Evolutionary conservation across 2,329 filamentous ascomycete species (phyloP).

Genomic region (Mycosphaerella sp.): DNA sequence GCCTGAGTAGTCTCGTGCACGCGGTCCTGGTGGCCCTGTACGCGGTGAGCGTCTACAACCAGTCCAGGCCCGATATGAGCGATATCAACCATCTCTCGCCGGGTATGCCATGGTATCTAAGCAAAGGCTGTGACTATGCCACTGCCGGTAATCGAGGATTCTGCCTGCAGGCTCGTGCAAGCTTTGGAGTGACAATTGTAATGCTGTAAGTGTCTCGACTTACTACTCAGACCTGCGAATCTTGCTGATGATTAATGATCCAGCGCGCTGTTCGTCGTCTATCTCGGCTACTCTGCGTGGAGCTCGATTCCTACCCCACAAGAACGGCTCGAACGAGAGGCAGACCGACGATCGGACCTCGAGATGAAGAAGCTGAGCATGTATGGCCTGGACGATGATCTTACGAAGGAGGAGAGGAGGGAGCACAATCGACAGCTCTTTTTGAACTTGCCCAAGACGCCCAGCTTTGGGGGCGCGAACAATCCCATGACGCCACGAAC

Average conservation of each 20-base stretch:
- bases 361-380: conserved; percentile 51
- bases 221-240: no score
- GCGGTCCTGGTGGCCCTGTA: conserved; percentile 55
- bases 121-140: conserved; percentile 53
- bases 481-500: conserved; percentile 57
- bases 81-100: conserved; percentile 57
- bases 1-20: conserved; percentile 56
- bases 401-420: conserved; percentile 46
- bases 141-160: conserved; percentile 48
- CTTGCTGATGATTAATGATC: not conserved
- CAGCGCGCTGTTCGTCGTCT: conserved; percentile 56
- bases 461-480: conserved; percentile 27
- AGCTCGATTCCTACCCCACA: conserved; percentile 42
- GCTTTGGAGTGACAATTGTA: conserved; percentile 57
- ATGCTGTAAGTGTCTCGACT: conserved; percentile 55
- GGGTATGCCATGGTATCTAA: conserved; percentile 67
- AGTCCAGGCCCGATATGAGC: conserved; percentile 65
- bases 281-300: conserved; percentile 55
- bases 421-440: conserved; percentile 48
- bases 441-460: conserved; percentile 38
- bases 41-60: conserved; percentile 59
- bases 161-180: conserved; percentile 62
- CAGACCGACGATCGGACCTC: conserved; percentile 25
- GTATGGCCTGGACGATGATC: conserved; percentile 37
- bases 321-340: conserved; percentile 28